phyloP scores from a whole-genome alignment of 2,329 filamentous ascomycete genomes.

The Trichoderma oligosporum region DNA sequence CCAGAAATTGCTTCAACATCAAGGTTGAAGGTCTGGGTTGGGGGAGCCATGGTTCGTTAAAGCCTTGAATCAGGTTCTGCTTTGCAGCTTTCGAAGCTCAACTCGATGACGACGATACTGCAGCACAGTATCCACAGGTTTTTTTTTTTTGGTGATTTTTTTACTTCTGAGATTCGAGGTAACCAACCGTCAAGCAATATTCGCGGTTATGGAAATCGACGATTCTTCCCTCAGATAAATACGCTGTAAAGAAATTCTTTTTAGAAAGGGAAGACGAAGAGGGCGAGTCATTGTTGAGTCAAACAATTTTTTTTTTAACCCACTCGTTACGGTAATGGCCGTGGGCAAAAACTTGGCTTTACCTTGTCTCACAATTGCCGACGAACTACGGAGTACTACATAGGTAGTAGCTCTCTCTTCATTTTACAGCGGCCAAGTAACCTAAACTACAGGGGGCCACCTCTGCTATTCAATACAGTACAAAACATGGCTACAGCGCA shows the following conservation, averaged over 20 bases:
- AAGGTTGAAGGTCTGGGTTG: constrained; percentile 59
- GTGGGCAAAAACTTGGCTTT: not conserved
- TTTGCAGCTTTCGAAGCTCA: not conserved
- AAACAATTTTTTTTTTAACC: not conserved
- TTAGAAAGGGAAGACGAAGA: constrained; percentile 3
- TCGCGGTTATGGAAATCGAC: not conserved
- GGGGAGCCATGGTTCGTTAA: constrained; percentile 48
- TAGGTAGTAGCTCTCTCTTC: no score
- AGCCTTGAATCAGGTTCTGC: not conserved
- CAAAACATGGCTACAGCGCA: no score
- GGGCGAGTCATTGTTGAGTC: not conserved
- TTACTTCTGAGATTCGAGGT: no score
- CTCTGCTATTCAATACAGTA: no score
- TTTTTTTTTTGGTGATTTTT: no score
- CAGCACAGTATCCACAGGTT: not conserved
- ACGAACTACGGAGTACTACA: no score
- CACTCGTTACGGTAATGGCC: not conserved
- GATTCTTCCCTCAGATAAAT: not conserved
- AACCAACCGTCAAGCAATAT: no score
- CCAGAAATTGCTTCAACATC: constrained; percentile 89
- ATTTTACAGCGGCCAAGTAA: no score
- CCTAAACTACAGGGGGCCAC: no score
- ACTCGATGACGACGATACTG: constrained; percentile 6
- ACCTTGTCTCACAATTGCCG: constrained; percentile 8
- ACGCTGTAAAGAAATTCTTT: not conserved